These are phyloP conservation scores for Hymenoscyphus scutula DNA, from an alignment of 2,329 filamentous ascomycete species.

Conservation along the genomic window DNA sequence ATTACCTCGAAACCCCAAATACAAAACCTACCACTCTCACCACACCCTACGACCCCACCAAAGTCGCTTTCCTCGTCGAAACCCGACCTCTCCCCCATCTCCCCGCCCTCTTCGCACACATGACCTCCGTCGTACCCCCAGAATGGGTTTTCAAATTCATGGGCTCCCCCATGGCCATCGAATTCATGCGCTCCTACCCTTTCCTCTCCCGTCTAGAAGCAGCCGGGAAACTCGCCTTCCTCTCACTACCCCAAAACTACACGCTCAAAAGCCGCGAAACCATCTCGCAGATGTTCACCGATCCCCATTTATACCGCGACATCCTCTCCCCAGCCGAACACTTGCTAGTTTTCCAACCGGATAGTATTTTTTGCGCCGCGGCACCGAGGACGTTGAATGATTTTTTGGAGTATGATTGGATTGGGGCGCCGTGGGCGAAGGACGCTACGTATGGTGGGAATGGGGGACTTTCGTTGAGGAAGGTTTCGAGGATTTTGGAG, in stretches of 20 bases:
- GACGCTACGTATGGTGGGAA: conserved; percentile 31
- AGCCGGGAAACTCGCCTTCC: conserved; percentile 49
- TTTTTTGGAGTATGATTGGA: conserved; percentile 51
- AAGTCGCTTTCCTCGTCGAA: conserved; percentile 56
- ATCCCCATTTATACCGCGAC: conserved; percentile 51
- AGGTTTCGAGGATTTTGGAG: conserved; percentile 29
- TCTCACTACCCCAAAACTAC: conserved; percentile 48
- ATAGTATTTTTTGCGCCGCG: conserved; percentile 56
- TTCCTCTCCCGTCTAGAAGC: conserved; percentile 46
- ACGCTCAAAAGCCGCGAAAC: conserved; percentile 45
- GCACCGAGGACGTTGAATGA: conserved; percentile 49
- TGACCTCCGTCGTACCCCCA: conserved; percentile 52
- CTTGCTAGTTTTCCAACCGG: conserved; percentile 53
- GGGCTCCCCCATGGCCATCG: conserved; percentile 46
- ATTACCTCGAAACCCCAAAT: not conserved
- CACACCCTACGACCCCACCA: conserved; percentile 43
- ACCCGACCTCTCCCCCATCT: conserved; percentile 48
- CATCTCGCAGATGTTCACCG: conserved; percentile 49
- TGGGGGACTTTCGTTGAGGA: conserved; percentile 32
- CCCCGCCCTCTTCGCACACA: conserved; percentile 53
- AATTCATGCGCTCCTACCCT: conserved; percentile 43
- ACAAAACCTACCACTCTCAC: conserved; percentile 10
- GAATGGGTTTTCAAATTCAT: conserved; percentile 58
- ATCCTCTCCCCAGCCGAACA: conserved; percentile 51
- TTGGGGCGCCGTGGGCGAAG: conserved; percentile 34